Conservation (phyloP, 2,329 filamentous ascomycete species). For the Fusarium caatingaense region DNA sequence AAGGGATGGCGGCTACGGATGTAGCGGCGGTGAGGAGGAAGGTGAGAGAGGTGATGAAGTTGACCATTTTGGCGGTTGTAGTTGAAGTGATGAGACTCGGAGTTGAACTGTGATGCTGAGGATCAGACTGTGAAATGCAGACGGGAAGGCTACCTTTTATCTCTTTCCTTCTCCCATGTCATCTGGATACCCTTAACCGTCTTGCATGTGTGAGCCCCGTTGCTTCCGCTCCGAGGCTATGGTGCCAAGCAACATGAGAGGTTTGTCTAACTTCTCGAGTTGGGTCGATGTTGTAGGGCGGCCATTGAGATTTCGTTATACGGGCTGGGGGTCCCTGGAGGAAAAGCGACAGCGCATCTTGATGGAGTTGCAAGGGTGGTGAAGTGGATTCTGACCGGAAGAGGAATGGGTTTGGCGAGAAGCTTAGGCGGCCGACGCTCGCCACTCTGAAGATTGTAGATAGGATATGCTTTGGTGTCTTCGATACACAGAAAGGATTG, state of each 20-base stretch:
- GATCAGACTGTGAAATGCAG: not conserved
- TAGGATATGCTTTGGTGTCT: too few relatives aligned
- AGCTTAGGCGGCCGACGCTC: not conserved
- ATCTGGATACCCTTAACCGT: not conserved
- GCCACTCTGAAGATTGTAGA: not conserved
- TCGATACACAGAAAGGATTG: too few relatives aligned
- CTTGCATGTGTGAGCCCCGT: not conserved
- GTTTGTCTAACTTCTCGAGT: not conserved
- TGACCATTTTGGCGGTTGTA: slow-evolving; percentile 19
- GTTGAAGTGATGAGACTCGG: not conserved
- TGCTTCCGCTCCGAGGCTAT: not conserved
- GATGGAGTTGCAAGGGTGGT: not conserved
- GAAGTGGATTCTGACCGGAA: not conserved
- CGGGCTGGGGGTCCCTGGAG: not conserved
- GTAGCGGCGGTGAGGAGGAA: slow-evolving; percentile 1
- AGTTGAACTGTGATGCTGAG: not conserved
- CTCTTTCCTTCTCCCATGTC: not conserved
- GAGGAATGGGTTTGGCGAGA: not conserved
- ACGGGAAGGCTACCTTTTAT: not conserved
- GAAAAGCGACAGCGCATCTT: not conserved
- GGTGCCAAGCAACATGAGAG: not conserved
- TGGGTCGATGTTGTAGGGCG: not conserved
- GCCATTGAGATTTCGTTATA: not conserved
- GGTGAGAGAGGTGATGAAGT: slow-evolving; percentile 8
- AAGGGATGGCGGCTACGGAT: slow-evolving; percentile 6